phyloP scores from a whole-genome alignment of 306 rosid species.

The Prunus padus region DNA sequence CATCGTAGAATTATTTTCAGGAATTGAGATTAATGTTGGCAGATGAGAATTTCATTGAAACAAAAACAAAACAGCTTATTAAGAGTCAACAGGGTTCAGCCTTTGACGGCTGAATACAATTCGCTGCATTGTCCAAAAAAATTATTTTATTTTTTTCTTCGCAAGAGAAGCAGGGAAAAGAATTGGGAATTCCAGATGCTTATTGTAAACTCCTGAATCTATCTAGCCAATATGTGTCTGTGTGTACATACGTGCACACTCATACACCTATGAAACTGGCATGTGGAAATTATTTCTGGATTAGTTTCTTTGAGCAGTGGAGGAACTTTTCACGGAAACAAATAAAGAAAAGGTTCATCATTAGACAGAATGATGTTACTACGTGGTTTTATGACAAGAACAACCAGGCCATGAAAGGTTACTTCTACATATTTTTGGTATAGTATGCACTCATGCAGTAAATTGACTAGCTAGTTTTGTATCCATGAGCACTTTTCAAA shows the following conservation, averaged over 20 bases:
- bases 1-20: no score
- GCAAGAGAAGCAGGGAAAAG: no score
- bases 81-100: no score
- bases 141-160: no score
- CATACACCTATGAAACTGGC: background rate
- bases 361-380: background rate
- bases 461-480: background rate
- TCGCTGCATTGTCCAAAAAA: no score
- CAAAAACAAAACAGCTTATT: no score
- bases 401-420: background rate
- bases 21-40: no score
- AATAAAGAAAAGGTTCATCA: background rate
- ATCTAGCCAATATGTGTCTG: background rate
- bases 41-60: no score
- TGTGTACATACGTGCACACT: background rate
- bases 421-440: background rate
- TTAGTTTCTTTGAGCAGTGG: background rate
- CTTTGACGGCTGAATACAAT: no score
- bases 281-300: background rate
- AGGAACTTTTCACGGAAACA: background rate
- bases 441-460: background rate
- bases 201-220: background rate
- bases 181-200: background rate
- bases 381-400: background rate
- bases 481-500: background rate